Evolutionary conservation across 1,284 basidiomycete species (phyloP), one percentile per base, ranked within the genome.

Genomic region (Ganoderma resinaceum): DNA sequence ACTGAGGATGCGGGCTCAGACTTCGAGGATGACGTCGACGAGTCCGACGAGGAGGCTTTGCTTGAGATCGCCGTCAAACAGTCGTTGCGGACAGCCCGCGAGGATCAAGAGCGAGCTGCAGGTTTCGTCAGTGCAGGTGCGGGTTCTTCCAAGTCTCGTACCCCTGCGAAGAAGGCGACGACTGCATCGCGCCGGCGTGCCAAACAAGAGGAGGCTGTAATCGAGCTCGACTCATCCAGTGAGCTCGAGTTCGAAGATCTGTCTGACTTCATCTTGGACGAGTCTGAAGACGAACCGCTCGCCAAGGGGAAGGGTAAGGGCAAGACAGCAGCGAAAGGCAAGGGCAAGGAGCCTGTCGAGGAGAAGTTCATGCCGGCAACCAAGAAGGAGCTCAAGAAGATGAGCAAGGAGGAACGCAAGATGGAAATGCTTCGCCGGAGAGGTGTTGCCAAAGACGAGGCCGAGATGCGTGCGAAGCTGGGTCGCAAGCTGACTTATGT

Each of bases 21-120:
- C 53, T 43, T 67, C 60, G 53, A 38, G 3, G 73, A 70, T 20
- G 70, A 69, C 31, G 43, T 75, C 31, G 69, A 62, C 69, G 74
- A 64, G 76, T 85, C 87, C 65, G 87, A 85, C 53, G 91, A 92
- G 70, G 82, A 80, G 6, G 71, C 87, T 26, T 86, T 91, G 86
- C 60, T 93, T 18, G 80, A 83, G 57, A 84, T 82, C 26, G 91
- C 89, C 37, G 83, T 91, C 43, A 79, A 83, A 66, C 76, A 84
- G 69, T 93, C 92, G 8, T 76, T 87, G 62, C 80, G 83, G 67
- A 81, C 80, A 52, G 80, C 80, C 1, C 76, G 78, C 3, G 73
- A 72, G 29, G 78, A 78, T 35, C 79, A 77, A 53, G 81, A 78
- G 38, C 83, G 69, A 16, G 67, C 67, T 42, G 68, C 72, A 38